Evolutionary conservation across 169 alveolate species (phyloP).

Genomic region (Plasmodium knowlesi): DNA sequence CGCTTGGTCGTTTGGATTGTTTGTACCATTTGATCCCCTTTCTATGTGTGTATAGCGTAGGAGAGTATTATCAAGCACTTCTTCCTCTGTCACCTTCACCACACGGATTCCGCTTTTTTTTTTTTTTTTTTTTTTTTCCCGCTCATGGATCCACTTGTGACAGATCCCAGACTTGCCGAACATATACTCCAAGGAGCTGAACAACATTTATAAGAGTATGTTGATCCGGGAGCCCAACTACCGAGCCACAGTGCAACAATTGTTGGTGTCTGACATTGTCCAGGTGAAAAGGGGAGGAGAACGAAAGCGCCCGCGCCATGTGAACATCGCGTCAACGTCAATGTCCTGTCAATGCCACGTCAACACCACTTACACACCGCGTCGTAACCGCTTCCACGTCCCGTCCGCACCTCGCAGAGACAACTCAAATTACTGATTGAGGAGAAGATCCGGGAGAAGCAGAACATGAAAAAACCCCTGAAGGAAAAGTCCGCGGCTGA

Average conservation of each 20-base stretch:
- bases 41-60: neutral
- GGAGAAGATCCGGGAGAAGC: conserved; percentile 62
- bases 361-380: neutral
- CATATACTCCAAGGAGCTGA: conserved; percentile 80
- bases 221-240: conserved; percentile 75
- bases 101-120: neutral
- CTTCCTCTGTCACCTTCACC: neutral
- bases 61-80: neutral
- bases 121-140: neutral
- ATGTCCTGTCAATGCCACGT: too few species aligned
- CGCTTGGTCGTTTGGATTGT: too few species aligned
- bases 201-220: conserved; percentile 83
- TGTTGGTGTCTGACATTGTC: conserved; percentile 67
- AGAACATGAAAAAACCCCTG: conserved; percentile 55
- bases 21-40: neutral
- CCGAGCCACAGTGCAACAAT: conserved; percentile 71
- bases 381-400: neutral
- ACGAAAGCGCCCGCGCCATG: neutral
- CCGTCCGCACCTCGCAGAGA: conserved; percentile 8
- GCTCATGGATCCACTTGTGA: neutral
- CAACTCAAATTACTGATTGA: conserved; percentile 49
- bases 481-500: conserved; percentile 53
- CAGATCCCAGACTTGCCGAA: conserved; percentile 85
- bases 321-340: neutral
- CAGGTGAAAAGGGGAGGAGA: conserved; percentile 20